Conservation (phyloP, 257 asterid genomes). For the Solanum arcanum region DNA sequence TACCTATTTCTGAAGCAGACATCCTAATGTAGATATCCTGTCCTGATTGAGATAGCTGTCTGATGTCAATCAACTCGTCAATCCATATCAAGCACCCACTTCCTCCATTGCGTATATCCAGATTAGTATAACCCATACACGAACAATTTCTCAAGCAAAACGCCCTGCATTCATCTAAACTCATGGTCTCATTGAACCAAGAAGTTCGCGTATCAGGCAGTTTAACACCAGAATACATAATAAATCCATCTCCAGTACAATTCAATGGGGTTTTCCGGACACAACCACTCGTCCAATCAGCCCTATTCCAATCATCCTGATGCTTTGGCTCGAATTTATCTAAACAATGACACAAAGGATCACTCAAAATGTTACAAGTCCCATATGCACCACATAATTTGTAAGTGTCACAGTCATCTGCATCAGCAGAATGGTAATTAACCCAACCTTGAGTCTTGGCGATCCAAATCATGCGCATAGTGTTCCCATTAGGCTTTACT, state of each 20-base stretch:
- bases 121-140: constrained; percentile 16
- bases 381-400: constrained; percentile 14
- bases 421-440: constrained; percentile 1
- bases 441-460: constrained; percentile 5
- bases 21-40: constrained; percentile 20
- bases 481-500: background rate
- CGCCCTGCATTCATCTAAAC: constrained; percentile 8
- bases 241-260: constrained; percentile 13
- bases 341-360: constrained; percentile 14
- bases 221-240: constrained; percentile 11
- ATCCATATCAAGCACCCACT: constrained; percentile 24
- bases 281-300: constrained; percentile 20
- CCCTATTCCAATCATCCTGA: constrained; percentile 1
- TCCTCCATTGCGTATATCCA: constrained; percentile 5
- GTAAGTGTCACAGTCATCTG: constrained; percentile 16
- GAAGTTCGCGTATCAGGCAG: constrained; percentile 8
- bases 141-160: constrained; percentile 15
- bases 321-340: constrained; percentile 8
- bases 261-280: background rate
- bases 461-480: background rate
- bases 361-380: background rate
- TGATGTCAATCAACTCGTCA: constrained; percentile 14
- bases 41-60: constrained; percentile 2
- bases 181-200: constrained; percentile 3
- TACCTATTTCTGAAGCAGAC: constrained; percentile 22